Evolutionary conservation across 257 asterid genomes (phyloP).

Genomic region (Verbascum thapsus): DNA sequence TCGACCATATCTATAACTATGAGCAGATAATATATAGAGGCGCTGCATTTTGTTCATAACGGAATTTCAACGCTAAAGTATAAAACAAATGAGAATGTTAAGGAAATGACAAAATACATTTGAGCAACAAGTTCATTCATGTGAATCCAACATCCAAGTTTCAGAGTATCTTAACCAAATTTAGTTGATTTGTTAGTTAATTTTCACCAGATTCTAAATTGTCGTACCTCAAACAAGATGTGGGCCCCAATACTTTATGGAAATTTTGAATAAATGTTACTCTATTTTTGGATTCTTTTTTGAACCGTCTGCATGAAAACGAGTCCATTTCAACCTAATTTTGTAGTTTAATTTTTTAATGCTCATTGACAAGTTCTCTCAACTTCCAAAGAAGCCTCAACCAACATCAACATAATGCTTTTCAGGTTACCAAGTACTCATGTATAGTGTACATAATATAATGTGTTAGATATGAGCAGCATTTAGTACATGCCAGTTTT

Average conservation of each 20-base stretch:
- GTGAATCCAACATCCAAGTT: neutral
- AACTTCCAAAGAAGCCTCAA: neutral
- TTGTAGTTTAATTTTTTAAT: neutral
- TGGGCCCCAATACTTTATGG: neutral
- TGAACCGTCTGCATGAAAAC: neutral
- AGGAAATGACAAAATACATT: neutral
- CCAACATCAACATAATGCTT: neutral
- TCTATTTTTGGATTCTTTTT: neutral
- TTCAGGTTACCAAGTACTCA: neutral
- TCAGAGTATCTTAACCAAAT: constrained; percentile 10
- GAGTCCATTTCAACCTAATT: neutral
- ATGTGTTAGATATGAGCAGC: neutral
- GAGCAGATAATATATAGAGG: neutral
- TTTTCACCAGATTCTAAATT: constrained; percentile 12
- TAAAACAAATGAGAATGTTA: neutral
- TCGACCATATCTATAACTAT: constrained; percentile 4
- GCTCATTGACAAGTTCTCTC: constrained; percentile 9
- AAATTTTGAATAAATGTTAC: neutral
- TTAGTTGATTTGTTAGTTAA: neutral
- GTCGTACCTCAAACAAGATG: constrained; percentile 12
- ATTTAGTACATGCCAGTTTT: constrained; percentile 4
- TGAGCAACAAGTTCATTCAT: neutral
- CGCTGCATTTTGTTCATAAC: neutral
- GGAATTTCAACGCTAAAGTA: neutral
- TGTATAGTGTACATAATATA: neutral